Evolutionary conservation across 129 eudicot genomes (phyloP).

Genomic region (Silybum marianum): DNA sequence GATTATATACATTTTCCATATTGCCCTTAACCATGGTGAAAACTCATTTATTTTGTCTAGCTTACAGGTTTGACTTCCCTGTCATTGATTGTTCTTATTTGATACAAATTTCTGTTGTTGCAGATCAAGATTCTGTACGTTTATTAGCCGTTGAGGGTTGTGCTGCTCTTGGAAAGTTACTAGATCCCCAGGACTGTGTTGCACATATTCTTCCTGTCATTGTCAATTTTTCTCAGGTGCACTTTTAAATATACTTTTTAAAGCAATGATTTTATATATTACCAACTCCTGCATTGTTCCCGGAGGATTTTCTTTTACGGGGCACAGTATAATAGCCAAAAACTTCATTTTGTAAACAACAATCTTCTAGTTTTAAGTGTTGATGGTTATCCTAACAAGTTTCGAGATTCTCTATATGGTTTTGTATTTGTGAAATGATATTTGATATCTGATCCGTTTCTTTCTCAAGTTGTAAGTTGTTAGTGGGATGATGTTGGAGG

Average conservation of each 20-base stretch:
- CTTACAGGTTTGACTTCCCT: background rate
- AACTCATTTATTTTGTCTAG: background rate
- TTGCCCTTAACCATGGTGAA: background rate
- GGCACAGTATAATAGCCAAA: background rate
- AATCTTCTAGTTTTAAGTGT: background rate
- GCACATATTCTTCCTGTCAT: constrained; percentile 94
- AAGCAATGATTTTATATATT: background rate
- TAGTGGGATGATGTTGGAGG: background rate
- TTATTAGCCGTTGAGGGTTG: constrained; percentile 98
- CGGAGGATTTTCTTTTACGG: background rate
- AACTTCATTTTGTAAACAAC: background rate
- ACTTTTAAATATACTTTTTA: background rate
- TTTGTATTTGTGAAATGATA: background rate
- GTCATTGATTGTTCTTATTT: background rate
- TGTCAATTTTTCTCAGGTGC: constrained; percentile 91
- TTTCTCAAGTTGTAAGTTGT: background rate
- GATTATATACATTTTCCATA: background rate
- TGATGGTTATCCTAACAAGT: background rate
- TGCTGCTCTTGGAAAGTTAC: constrained; percentile 95
- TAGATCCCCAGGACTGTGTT: constrained; percentile 95
- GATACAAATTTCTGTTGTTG: constrained; percentile 30
- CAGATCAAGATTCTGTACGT: constrained; percentile 98
- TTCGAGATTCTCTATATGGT: background rate
- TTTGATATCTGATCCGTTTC: background rate
- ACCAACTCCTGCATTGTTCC: background rate